These are phyloP conservation scores for Aspergillus pseudonomiae DNA, from an alignment of 2,329 filamentous ascomycete species.

Conservation along the genomic window DNA sequence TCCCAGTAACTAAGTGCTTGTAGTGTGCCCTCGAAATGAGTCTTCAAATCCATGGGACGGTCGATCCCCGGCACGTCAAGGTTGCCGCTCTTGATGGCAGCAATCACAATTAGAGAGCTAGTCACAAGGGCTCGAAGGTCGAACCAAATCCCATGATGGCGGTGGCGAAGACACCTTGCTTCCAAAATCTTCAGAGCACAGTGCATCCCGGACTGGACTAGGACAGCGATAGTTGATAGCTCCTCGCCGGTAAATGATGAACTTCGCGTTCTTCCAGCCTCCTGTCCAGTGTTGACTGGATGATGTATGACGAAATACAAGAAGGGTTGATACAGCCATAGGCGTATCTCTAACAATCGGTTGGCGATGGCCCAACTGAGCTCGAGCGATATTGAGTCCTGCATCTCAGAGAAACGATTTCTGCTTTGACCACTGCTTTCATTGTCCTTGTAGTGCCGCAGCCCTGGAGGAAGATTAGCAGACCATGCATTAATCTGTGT, in stretches of 20 bases:
- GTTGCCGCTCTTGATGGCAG: slow-evolving; percentile 27
- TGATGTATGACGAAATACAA: slow-evolving; percentile 31
- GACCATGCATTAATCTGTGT: slow-evolving; percentile 30
- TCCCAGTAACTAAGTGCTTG: slow-evolving; percentile 11
- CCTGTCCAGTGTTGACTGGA: background rate
- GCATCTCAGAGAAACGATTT: background rate
- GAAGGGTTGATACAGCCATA: slow-evolving; percentile 37
- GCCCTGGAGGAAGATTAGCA: slow-evolving; percentile 30
- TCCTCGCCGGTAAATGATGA: background rate
- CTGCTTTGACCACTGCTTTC: background rate
- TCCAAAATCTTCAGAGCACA: slow-evolving; percentile 31
- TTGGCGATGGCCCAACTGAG: slow-evolving; percentile 33
- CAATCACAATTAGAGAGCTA: slow-evolving; percentile 27
- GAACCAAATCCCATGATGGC: slow-evolving; percentile 37
- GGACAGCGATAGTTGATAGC: background rate
- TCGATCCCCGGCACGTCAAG: slow-evolving; percentile 11
- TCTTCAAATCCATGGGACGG: background rate
- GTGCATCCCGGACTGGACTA: slow-evolving; percentile 24
- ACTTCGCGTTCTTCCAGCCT: background rate
- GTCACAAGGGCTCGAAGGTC: slow-evolving; percentile 25
- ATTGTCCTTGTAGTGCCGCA: slow-evolving; percentile 29
- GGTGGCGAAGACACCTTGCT: slow-evolving; percentile 27
- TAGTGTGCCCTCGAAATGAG: slow-evolving; percentile 3
- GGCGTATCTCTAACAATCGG: slow-evolving; percentile 30
- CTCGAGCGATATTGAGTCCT: slow-evolving; percentile 15